Conservation (phyloP, 208 protist genomes). For the Naegleria fowleri region DNA sequence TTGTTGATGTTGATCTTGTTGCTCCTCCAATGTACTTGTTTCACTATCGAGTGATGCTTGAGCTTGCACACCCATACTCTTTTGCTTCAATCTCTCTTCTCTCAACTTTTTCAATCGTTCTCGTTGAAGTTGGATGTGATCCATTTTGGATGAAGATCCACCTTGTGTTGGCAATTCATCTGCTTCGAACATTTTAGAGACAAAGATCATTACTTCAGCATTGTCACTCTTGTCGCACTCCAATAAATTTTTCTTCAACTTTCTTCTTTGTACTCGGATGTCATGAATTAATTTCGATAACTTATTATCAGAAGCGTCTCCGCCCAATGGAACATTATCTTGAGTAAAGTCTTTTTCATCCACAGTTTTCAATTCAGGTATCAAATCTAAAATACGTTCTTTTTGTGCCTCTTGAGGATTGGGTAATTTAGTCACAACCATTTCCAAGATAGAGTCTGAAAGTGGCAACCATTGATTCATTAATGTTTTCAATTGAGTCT, state of each 20-base stretch:
- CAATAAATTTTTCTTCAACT: constrained; percentile 39
- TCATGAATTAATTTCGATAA: neutral
- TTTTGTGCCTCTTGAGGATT: constrained; percentile 73
- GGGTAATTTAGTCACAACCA: constrained; percentile 70
- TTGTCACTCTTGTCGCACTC: constrained; percentile 36
- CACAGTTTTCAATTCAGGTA: constrained; percentile 54
- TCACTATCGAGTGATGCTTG: neutral
- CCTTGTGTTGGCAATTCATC: constrained; percentile 45
- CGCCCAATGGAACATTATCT: neutral
- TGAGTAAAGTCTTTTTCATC: neutral
- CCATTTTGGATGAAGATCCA: neutral
- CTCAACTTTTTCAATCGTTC: neutral
- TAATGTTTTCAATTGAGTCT: constrained; percentile 44
- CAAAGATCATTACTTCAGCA: constrained; percentile 42
- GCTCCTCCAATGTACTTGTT: neutral
- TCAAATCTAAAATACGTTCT: constrained; percentile 57
- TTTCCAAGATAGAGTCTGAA: constrained; percentile 71
- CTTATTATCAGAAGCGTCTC: neutral
- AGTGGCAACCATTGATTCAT: constrained; percentile 88
- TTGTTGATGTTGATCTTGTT: neutral
- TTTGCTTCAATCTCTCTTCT: neutral
- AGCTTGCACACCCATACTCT: neutral
- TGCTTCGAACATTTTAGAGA: constrained; percentile 50
- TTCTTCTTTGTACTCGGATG: constrained; percentile 63
- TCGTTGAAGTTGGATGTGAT: neutral